Evolutionary conservation across 805 yeast genomes (phyloP).

Genomic region (Yarrowia sp.): DNA sequence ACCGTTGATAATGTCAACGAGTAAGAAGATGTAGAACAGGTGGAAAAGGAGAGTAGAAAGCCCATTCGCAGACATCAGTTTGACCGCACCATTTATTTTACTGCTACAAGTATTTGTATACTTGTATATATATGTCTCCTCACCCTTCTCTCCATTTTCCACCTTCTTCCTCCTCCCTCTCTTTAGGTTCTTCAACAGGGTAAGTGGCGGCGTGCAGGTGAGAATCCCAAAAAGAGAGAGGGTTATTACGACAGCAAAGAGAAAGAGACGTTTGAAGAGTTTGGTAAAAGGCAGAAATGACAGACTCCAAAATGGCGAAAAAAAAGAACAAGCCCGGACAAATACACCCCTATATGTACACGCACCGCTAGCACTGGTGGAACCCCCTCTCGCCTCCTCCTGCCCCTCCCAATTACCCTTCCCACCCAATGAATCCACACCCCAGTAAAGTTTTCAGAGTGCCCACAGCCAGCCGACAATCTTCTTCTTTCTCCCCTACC

Average conservation of each 20-base stretch:
- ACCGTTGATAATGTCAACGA: too few relatives aligned
- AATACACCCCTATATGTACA: neutral
- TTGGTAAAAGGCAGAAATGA: neutral
- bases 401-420: conserved; percentile 24
- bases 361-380: too few relatives aligned
- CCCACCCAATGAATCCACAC: conserved; percentile 39
- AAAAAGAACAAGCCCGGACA: neutral
- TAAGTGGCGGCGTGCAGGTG: conserved; percentile 25
- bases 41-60: too few relatives aligned
- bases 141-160: neutral
- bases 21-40: too few relatives aligned
- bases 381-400: too few relatives aligned
- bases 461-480: conserved; percentile 34
- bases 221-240: neutral
- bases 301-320: neutral
- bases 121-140: neutral
- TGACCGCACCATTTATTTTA: too few relatives aligned
- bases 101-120: too few relatives aligned
- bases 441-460: conserved; percentile 36
- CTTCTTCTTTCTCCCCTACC: conserved; percentile 39
- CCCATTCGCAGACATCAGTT: too few relatives aligned
- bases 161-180: neutral
- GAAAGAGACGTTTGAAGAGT: neutral
- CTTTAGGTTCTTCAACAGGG: conserved; percentile 22
- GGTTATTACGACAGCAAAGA: conserved; percentile 7